Evolutionary conservation across 768 basidiomycete genomes (phyloP).

Genomic region (Butyriboletus loyo): DNA sequence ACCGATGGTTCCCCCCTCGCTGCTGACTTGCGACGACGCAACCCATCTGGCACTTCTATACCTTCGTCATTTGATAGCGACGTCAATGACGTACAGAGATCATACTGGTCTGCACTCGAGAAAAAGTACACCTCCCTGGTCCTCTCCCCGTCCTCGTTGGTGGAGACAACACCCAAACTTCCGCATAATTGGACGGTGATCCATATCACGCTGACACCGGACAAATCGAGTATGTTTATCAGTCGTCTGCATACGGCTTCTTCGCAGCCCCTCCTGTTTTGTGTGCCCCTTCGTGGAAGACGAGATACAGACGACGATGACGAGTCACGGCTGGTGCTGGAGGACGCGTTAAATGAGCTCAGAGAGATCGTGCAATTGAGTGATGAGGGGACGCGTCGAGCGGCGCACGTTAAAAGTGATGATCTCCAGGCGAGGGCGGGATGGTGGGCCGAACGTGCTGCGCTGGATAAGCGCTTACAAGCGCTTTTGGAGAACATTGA

Average conservation of each 20-base stretch:
- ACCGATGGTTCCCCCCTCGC: conserved; percentile 43
- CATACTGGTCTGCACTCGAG: conserved; percentile 63
- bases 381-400: conserved; percentile 71
- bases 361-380: conserved; percentile 76
- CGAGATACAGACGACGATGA: conserved; percentile 73
- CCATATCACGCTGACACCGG: conserved; percentile 79
- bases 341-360: conserved; percentile 71
- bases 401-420: conserved; percentile 65
- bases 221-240: conserved; percentile 79
- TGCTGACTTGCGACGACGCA: conserved; percentile 7
- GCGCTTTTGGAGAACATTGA: conserved; percentile 82
- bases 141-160: conserved; percentile 34
- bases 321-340: conserved; percentile 70
- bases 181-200: conserved; percentile 82
- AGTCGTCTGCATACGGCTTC: conserved; percentile 66
- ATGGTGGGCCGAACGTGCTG: conserved; percentile 86
- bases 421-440: conserved; percentile 59
- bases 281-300: conserved; percentile 82
- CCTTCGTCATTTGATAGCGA: conserved; percentile 30
- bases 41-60: conserved; percentile 14
- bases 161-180: conserved; percentile 44
- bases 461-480: conserved; percentile 73
- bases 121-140: conserved; percentile 43
- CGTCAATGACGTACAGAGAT: conserved; percentile 37
- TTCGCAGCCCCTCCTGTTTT: conserved; percentile 71